These are phyloP conservation scores for Goffeauzyma gilvescens DNA, from an alignment of 768 basidiomycete genomes.

Conservation along the genomic window DNA sequence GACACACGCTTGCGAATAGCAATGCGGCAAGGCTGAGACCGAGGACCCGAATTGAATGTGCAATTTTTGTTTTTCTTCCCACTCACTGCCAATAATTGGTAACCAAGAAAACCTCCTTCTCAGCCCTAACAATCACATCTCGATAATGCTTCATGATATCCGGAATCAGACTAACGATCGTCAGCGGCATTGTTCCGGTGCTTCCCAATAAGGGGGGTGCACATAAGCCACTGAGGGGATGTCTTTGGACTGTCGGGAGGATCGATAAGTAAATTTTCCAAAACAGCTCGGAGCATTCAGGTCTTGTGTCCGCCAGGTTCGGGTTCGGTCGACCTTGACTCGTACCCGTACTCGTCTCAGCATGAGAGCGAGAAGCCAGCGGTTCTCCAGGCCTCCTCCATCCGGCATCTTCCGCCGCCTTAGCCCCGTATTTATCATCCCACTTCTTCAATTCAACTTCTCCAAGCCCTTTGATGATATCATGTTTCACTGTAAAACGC, in stretches of 20 bases:
- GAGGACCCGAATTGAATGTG: not conserved
- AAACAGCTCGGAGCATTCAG: slow-evolving; percentile 42
- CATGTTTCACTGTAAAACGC: slow-evolving; percentile 32
- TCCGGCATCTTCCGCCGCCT: slow-evolving; percentile 24
- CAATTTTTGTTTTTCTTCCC: not conserved
- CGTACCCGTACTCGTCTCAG: too few species aligned
- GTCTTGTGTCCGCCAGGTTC: slow-evolving; percentile 37
- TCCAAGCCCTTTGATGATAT: slow-evolving; percentile 25
- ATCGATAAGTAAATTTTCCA: slow-evolving; percentile 48
- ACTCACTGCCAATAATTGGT: slow-evolving; percentile 43
- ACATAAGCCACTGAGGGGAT: slow-evolving; percentile 42
- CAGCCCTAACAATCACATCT: slow-evolving; percentile 43
- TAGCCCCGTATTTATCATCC: slow-evolving; percentile 16
- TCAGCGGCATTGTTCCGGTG: slow-evolving; percentile 45
- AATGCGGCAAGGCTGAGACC: too few species aligned
- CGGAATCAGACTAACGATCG: slow-evolving; percentile 47
- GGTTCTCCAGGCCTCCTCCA: slow-evolving; percentile 24
- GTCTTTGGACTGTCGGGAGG: slow-evolving; percentile 41
- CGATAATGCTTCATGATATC: slow-evolving; percentile 57
- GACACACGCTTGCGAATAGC: too few species aligned
- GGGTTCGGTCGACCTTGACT: slow-evolving; percentile 40
- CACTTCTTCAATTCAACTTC: slow-evolving; percentile 14
- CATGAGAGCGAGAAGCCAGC: too few species aligned
- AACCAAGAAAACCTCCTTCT: slow-evolving; percentile 48
- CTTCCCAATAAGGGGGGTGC: slow-evolving; percentile 48